A percentile compares a stretch with the other conserved stretches of the same genome.
Conservation (phyloP, 2,329 filamentous ascomycete species). For the Colletotrichum trifolii region DNA sequence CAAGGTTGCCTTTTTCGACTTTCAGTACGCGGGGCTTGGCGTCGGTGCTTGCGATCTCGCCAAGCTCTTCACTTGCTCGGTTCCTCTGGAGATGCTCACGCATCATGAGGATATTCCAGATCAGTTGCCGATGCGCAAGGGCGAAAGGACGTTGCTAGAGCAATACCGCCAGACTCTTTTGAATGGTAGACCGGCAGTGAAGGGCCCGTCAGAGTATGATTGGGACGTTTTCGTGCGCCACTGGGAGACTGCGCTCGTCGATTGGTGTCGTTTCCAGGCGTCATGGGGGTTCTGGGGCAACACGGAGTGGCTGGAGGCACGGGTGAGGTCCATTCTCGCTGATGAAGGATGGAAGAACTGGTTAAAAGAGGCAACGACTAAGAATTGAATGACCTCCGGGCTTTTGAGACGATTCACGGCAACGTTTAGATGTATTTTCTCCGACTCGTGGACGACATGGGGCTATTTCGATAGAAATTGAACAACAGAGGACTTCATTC, state of each 20-base stretch:
- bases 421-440: no score
- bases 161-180: slow-evolving; percentile 58
- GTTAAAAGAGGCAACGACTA: slow-evolving; percentile 45
- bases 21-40: slow-evolving; percentile 74
- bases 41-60: slow-evolving; percentile 74
- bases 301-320: slow-evolving; percentile 66
- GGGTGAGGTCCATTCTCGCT: slow-evolving; percentile 60
- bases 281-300: slow-evolving; percentile 73
- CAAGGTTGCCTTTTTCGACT: slow-evolving; percentile 73
- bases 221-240: slow-evolving; percentile 67
- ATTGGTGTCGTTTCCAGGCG: slow-evolving; percentile 73
- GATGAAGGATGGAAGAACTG: slow-evolving; percentile 59
- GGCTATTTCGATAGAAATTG: background rate
- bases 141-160: slow-evolving; percentile 63
- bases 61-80: slow-evolving; percentile 74
- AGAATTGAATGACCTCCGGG: background rate
- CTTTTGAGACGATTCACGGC: background rate
- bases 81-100: slow-evolving; percentile 65
- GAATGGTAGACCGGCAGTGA: slow-evolving; percentile 34
- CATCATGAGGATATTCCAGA: slow-evolving; percentile 44
- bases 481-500: background rate
- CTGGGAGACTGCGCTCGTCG: slow-evolving; percentile 75
- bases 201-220: slow-evolving; percentile 53
- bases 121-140: slow-evolving; percentile 59
- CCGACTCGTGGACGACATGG: background rate